Evolutionary conservation across 2,329 filamentous ascomycete species (phyloP).

Genomic region (Nothomitra cinnamomea): DNA sequence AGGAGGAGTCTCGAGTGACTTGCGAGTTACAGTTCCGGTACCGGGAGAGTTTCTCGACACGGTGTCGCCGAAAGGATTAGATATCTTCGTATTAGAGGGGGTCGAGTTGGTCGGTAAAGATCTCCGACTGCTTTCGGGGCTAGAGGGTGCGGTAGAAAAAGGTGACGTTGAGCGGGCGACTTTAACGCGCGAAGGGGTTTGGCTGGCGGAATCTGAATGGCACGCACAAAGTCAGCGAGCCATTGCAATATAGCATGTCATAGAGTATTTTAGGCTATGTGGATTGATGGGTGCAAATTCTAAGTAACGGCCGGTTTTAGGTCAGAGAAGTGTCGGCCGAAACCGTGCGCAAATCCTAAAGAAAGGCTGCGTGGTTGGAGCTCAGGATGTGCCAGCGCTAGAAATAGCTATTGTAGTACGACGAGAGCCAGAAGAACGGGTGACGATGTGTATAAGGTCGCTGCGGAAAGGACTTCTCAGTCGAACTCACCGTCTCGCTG

Average conservation of each 20-base stretch:
- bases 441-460: slow-evolving; percentile 8
- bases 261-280: not conserved
- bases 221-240: not conserved
- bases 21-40: not conserved
- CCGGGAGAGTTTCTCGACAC: no score
- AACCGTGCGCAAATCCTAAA: not conserved
- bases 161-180: slow-evolving; percentile 2
- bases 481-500: not conserved
- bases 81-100: not conserved
- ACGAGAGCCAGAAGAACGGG: slow-evolving; percentile 9
- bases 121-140: not conserved
- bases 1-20: not conserved
- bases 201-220: not conserved
- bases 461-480: not conserved
- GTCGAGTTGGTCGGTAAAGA: not conserved
- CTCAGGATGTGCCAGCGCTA: not conserved
- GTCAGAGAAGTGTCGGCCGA: not conserved
- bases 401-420: no score
- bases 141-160: not conserved
- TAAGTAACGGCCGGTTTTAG: not conserved
- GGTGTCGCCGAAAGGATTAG: not conserved
- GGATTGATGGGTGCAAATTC: not conserved
- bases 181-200: not conserved
- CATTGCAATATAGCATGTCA: not conserved
- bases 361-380: not conserved